Percentiles rank a stretch among this genome's conserved stretches.
Evolutionary conservation across 75 land plant species (phyloP).

Genomic region (Isoetes taiwanensis): DNA sequence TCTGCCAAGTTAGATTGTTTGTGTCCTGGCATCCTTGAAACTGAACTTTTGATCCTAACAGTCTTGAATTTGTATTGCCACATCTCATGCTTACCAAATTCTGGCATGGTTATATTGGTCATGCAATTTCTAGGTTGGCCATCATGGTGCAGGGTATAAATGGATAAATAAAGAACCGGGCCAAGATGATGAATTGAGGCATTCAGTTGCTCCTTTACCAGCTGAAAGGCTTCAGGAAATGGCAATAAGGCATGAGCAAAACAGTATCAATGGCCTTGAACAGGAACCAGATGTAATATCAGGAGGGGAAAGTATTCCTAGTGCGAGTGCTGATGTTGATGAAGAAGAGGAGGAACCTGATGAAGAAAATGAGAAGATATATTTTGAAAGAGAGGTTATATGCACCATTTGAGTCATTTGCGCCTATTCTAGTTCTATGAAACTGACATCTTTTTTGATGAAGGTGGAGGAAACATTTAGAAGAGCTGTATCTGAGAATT

Average conservation of each 20-base stretch:
- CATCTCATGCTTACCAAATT: too few relatives aligned
- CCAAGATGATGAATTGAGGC: constrained; percentile 82
- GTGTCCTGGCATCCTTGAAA: too few relatives aligned
- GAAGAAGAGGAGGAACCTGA: constrained; percentile 27
- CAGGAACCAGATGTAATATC: constrained; percentile 31
- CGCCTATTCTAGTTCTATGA: neutral
- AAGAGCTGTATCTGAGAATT: constrained; percentile 46
- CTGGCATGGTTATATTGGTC: neutral
- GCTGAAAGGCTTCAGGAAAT: constrained; percentile 47
- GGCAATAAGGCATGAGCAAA: constrained; percentile 9
- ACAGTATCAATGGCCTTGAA: constrained; percentile 25
- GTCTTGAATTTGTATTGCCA: too few relatives aligned
- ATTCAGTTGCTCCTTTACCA: constrained; percentile 76
- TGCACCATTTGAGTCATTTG: neutral
- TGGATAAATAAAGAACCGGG: constrained; percentile 58
- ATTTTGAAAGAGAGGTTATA: constrained; percentile 72
- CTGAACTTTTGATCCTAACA: too few relatives aligned
- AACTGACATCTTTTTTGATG: neutral
- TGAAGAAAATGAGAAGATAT: constrained; percentile 29
- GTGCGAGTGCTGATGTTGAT: constrained; percentile 29
- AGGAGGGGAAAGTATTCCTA: constrained; percentile 21
- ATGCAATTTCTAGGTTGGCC: constrained; percentile 42
- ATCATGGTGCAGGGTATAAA: constrained; percentile 61
- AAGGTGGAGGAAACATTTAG: constrained; percentile 85
- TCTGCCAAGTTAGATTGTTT: too few relatives aligned